Evolutionary conservation across 306 rosid genomes (phyloP).

Genomic region (Corylus heterophylla): DNA sequence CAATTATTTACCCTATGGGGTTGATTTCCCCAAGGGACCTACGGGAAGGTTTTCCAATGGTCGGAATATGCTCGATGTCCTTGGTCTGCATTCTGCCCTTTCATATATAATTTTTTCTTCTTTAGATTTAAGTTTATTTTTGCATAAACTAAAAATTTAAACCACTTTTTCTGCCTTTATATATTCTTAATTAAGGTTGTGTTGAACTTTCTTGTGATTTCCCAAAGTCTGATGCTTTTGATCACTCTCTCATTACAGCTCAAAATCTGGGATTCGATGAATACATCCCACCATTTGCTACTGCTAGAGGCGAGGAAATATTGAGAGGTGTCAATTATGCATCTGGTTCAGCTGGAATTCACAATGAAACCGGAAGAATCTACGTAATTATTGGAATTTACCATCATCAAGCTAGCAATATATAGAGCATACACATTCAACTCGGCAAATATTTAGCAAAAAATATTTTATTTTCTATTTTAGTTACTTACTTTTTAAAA

Average conservation of each 20-base stretch:
- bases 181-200: too few relatives aligned
- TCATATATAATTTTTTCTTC: neutral
- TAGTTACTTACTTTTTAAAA: too few relatives aligned
- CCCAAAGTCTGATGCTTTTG: neutral
- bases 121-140: too few relatives aligned
- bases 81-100: neutral
- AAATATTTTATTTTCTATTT: too few relatives aligned
- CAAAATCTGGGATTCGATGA: neutral
- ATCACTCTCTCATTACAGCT: neutral
- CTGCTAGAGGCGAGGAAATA: neutral
- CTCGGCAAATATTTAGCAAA: too few relatives aligned
- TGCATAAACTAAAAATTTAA: too few relatives aligned
- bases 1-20: slow-evolving; percentile 30
- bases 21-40: slow-evolving; percentile 23
- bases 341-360: slow-evolving; percentile 28
- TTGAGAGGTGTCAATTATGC: slow-evolving; percentile 24
- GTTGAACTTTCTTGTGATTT: neutral
- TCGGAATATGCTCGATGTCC: neutral
- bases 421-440: too few relatives aligned
- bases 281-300: neutral
- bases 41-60: slow-evolving; percentile 16
- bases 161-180: too few relatives aligned
- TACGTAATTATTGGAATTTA: too few relatives aligned
- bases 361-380: neutral
- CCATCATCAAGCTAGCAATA: too few relatives aligned